These are phyloP conservation scores for Plasmodium knowlesi DNA, from an alignment of 169 alveolate species.

Conservation along the genomic window DNA sequence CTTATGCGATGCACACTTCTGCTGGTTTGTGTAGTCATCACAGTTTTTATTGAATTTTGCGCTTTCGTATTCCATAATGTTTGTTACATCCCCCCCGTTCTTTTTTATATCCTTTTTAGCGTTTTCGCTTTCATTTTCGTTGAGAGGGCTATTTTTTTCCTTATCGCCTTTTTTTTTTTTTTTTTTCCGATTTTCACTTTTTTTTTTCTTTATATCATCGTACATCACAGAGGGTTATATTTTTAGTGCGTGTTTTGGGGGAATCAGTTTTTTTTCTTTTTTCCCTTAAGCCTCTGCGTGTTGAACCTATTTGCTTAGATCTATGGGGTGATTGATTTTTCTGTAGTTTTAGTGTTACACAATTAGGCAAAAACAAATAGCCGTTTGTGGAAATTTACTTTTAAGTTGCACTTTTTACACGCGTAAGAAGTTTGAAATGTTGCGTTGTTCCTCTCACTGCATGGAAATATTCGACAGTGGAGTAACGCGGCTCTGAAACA, in stretches of 20 bases:
- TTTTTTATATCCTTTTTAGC: background rate
- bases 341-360: background rate
- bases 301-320: background rate
- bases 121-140: constrained; percentile 8
- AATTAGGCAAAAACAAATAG: background rate
- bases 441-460: background rate
- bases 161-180: constrained; percentile 10
- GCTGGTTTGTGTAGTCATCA: background rate
- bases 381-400: background rate
- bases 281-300: background rate
- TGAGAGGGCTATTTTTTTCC: background rate
- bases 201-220: constrained; percentile 27
- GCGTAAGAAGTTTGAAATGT: background rate
- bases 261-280: background rate
- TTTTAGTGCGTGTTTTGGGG: background rate
- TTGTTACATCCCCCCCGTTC: background rate
- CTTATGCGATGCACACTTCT: background rate
- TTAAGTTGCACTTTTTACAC: background rate
- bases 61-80: background rate
- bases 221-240: background rate
- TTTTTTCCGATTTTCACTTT: constrained; percentile 8
- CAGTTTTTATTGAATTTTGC: background rate
- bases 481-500: background rate
- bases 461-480: background rate
- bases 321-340: background rate